Conservation (phyloP, 176 grass and related monocot genomes). For the Aegilops bicornis region DNA sequence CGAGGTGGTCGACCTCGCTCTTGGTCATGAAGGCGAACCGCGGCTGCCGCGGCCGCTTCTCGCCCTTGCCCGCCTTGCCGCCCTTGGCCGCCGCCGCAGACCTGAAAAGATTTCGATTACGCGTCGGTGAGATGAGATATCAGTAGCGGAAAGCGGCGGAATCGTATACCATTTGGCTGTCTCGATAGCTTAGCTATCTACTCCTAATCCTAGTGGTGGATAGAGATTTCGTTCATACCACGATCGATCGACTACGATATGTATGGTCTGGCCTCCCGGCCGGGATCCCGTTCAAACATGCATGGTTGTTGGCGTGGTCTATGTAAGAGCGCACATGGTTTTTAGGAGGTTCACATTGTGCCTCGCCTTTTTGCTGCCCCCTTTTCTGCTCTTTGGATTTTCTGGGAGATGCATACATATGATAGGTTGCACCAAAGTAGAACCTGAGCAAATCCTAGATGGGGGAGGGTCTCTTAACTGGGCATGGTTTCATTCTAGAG, state of each 20-base stretch:
- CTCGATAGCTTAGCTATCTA: not conserved
- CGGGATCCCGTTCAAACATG: slow-evolving; percentile 46
- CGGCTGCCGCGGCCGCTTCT: slow-evolving; percentile 79
- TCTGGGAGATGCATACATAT: not conserved
- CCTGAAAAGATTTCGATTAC: slow-evolving; percentile 2
- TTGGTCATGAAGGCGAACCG: slow-evolving; percentile 97
- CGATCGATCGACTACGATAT: not conserved
- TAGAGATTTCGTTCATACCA: slow-evolving; percentile 43
- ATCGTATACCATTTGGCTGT: not conserved
- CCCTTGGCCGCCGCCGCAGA: slow-evolving; percentile 4
- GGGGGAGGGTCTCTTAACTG: not conserved
- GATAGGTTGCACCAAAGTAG: slow-evolving; percentile 41
- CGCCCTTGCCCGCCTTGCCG: slow-evolving; percentile 49
- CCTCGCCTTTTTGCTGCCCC: not conserved
- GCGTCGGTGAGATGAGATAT: not conserved
- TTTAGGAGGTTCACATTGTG: slow-evolving; percentile 52
- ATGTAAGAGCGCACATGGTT: slow-evolving; percentile 13
- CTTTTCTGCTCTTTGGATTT: slow-evolving; percentile 34
- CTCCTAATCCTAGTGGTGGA: not conserved
- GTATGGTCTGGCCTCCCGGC: not conserved
- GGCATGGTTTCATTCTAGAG: not conserved
- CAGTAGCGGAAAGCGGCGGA: not conserved
- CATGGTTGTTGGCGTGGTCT: slow-evolving; percentile 28
- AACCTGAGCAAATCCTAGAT: not conserved
- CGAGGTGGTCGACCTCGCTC: slow-evolving; percentile 97